phyloP scores from a whole-genome alignment of 345 rosid genomes.

The Eucalyptus fibrosa region DNA sequence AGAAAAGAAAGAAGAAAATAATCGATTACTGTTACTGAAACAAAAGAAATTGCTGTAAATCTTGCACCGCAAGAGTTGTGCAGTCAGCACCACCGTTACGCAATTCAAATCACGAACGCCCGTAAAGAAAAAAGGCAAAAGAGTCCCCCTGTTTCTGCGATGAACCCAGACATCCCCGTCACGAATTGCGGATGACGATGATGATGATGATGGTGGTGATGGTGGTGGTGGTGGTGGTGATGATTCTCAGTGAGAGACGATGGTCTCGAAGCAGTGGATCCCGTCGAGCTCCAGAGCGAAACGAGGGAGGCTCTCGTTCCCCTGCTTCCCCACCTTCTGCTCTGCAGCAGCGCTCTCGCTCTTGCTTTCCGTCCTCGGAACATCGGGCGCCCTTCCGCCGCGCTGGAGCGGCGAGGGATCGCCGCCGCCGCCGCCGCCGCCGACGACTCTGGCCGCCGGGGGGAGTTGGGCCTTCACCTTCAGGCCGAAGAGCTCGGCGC shows the following conservation, averaged over 20 bases:
- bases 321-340: neutral
- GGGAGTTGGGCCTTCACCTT: neutral
- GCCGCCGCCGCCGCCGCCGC: neutral
- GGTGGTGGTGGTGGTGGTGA: neutral
- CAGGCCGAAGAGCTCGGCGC: neutral
- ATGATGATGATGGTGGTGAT: neutral
- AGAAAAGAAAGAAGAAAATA: neutral
- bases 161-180: neutral
- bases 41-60: neutral
- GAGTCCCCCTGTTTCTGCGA: neutral
- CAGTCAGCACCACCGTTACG: neutral
- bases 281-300: conserved; percentile 1
- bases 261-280: conserved; percentile 5
- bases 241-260: neutral
- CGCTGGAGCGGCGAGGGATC: neutral
- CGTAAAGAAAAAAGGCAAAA: neutral
- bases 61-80: neutral
- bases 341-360: neutral
- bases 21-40: neutral
- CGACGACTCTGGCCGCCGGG: neutral
- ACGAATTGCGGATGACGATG: too few species aligned
- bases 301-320: neutral
- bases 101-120: neutral
- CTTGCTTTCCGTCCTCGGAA: neutral
- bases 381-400: neutral